phyloP scores from a whole-genome alignment of 306 rosid genomes.

The Cajanus cajan region DNA sequence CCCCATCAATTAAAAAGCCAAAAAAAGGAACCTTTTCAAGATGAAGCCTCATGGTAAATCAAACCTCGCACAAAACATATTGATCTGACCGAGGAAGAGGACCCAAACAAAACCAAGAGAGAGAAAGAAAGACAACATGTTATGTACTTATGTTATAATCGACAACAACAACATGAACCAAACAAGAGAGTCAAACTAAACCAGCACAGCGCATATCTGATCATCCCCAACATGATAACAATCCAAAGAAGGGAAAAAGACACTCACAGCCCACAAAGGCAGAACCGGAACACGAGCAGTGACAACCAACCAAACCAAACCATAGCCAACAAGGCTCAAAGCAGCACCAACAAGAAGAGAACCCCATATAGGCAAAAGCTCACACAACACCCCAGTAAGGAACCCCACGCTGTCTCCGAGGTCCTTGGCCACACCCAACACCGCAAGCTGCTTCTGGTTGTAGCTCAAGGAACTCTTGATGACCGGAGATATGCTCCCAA shows the following conservation, averaged over 20 bases:
- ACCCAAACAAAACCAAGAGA: neutral
- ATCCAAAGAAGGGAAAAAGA: neutral
- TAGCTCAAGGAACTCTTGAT: conserved; percentile 67
- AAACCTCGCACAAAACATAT: neutral
- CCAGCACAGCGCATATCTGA: no score
- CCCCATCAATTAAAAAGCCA: neutral
- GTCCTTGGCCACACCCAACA: conserved; percentile 86
- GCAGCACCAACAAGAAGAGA: conserved; percentile 68
- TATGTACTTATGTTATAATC: neutral
- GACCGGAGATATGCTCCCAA: conserved; percentile 84
- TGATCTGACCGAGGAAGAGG: neutral
- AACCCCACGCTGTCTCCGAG: conserved; percentile 84
- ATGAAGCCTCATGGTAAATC: neutral
- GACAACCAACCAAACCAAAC: conserved; percentile 81
- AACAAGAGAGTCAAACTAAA: neutral
- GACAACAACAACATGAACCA: conserved; percentile 12
- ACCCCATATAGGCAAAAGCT: conserved; percentile 75
- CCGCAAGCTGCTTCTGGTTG: conserved; percentile 69
- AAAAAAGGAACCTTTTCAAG: neutral
- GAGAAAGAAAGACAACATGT: neutral
- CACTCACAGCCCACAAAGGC: conserved; percentile 88
- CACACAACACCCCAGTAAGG: conserved; percentile 72
- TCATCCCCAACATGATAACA: neutral
- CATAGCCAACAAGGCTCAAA: conserved; percentile 74
- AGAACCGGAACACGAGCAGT: conserved; percentile 51